Percentiles rank a stretch among this genome's conserved stretches.
These are phyloP conservation scores for Skeletonema grethae DNA, from an alignment of 108 stramenopile genomes.

Conservation along the genomic window DNA sequence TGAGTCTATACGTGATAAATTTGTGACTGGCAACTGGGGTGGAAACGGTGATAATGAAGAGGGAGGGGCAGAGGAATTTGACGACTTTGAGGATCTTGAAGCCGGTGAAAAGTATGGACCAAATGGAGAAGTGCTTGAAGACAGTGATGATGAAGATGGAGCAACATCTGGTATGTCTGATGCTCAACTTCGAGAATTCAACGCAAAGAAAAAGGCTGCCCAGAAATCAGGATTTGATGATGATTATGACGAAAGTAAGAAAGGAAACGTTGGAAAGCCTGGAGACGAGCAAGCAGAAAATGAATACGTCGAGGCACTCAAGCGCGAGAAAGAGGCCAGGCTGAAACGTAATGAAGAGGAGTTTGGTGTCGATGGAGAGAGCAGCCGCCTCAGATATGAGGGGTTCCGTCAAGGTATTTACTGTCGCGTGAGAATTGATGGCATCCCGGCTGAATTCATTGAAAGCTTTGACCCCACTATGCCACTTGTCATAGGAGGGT, in stretches of 20 bases:
- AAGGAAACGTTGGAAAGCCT: constrained; percentile 49
- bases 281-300: constrained; percentile 80
- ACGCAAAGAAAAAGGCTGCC: constrained; percentile 79
- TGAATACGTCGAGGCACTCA: constrained; percentile 76
- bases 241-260: constrained; percentile 86
- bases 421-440: constrained; percentile 88
- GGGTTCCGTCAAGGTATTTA: constrained; percentile 95
- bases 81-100: constrained; percentile 95
- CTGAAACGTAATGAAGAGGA: constrained; percentile 83
- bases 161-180: constrained; percentile 76
- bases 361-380: constrained; percentile 89
- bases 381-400: constrained; percentile 77
- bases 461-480: constrained; percentile 74
- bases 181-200: constrained; percentile 79
- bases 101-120: constrained; percentile 83
- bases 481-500: constrained; percentile 94
- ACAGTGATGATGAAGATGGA: constrained; percentile 49
- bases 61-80: constrained; percentile 53
- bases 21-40: constrained; percentile 98
- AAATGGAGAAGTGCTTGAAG: constrained; percentile 56
- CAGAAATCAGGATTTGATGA: constrained; percentile 84
- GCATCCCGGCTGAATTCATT: constrained; percentile 86
- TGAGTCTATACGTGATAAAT: constrained; percentile 86
- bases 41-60: constrained; percentile 44
- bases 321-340: constrained; percentile 84